Conservation (phyloP, 2,329 filamentous ascomycete species). For the Exophiala sp. region DNA sequence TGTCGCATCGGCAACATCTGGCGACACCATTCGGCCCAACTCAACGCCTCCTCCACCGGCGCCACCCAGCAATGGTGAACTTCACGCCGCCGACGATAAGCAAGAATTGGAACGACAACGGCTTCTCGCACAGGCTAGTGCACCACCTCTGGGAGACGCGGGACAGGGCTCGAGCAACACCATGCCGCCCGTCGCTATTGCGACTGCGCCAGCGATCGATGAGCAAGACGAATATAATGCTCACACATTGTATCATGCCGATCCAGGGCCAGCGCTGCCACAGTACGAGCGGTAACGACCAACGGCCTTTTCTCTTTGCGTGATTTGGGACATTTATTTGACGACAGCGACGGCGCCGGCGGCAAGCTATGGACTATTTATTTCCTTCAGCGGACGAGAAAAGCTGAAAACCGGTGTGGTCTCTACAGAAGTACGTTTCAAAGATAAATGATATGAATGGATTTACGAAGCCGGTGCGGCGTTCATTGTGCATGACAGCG, state of each 20-base stretch:
- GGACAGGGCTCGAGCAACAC: slow-evolving; percentile 23
- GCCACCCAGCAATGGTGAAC: slow-evolving; percentile 37
- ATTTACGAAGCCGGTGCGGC: too few species aligned
- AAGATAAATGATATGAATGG: too few species aligned
- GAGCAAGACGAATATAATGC: slow-evolving; percentile 49
- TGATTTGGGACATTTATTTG: slow-evolving; percentile 8
- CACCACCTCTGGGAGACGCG: slow-evolving; percentile 42
- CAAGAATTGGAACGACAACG: slow-evolving; percentile 65
- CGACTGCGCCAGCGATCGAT: slow-evolving; percentile 55
- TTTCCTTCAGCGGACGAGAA: neutral
- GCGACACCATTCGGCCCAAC: slow-evolving; percentile 30
- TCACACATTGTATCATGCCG: slow-evolving; percentile 35
- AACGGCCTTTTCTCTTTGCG: neutral
- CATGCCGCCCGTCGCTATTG: slow-evolving; percentile 12
- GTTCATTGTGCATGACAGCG: too few species aligned
- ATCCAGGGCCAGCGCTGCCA: slow-evolving; percentile 39
- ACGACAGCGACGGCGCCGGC: slow-evolving; percentile 23
- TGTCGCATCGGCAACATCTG: slow-evolving; percentile 30
- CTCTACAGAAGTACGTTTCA: too few species aligned
- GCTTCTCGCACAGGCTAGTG: slow-evolving; percentile 59
- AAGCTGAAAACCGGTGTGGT: neutral
- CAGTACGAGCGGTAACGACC: slow-evolving; percentile 39
- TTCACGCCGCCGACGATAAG: slow-evolving; percentile 60
- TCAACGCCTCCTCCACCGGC: slow-evolving; percentile 21
- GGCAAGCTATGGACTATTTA: neutral